phyloP scores from a whole-genome alignment of 345 rosid species.

The Lepidium sativum region DNA sequence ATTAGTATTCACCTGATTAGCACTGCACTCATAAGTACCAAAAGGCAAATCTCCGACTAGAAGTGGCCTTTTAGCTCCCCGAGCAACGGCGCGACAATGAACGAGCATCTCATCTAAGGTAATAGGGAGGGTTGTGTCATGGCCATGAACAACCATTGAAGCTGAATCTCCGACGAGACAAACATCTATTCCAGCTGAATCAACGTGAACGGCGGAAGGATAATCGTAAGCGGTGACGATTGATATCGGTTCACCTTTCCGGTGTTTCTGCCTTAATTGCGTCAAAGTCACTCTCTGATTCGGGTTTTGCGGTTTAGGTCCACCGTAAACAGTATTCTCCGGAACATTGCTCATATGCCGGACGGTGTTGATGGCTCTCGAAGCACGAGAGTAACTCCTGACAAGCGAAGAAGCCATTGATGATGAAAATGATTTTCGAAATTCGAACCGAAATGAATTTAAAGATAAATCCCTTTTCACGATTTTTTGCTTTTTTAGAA shows the following conservation, averaged over 20 bases:
- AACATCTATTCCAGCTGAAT: constrained; percentile 72
- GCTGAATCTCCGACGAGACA: constrained; percentile 92
- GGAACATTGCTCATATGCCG: constrained; percentile 77
- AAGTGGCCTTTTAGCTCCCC: constrained; percentile 68
- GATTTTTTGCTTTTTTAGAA: too few species aligned
- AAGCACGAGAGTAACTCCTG: constrained; percentile 10
- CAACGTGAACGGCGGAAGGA: constrained; percentile 79
- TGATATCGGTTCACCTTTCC: constrained; percentile 55
- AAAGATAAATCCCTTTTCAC: too few species aligned
- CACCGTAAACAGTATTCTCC: constrained; percentile 74
- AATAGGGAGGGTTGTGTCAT: constrained; percentile 92
- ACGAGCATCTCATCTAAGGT: constrained; percentile 88
- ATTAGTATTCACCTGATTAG: constrained; percentile 37
- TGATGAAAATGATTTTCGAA: background rate
- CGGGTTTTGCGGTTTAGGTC: constrained; percentile 61
- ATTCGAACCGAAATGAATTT: too few species aligned
- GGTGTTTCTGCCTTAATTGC: constrained; percentile 54
- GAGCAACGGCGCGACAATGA: constrained; percentile 82
- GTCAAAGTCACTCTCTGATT: constrained; percentile 57
- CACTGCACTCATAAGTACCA: constrained; percentile 75
- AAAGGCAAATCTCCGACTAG: constrained; percentile 91
- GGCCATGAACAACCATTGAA: constrained; percentile 93
- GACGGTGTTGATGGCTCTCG: constrained; percentile 6
- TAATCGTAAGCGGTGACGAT: constrained; percentile 85
- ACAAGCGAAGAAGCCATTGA: constrained; percentile 18